A percentile compares a stretch with the other conserved stretches of the same genome.
Conservation (phyloP, 2,329 filamentous ascomycete genomes). For the Podosphaera fusca region DNA sequence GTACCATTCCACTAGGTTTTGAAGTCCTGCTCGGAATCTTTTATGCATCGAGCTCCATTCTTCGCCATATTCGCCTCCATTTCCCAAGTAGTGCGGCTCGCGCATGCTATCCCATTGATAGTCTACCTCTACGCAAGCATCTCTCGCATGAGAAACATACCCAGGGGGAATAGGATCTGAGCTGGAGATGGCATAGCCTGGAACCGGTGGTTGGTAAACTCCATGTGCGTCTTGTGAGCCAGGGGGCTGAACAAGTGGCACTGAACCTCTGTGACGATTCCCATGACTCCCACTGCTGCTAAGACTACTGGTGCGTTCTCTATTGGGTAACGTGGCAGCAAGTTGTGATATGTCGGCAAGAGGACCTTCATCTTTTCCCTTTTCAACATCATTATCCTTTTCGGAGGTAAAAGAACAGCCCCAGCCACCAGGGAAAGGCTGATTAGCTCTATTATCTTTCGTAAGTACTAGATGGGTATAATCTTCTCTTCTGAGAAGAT, state of each 20-base stretch:
- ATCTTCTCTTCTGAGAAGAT: slow-evolving; percentile 57
- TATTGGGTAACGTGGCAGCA: slow-evolving; percentile 10
- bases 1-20: slow-evolving; percentile 71
- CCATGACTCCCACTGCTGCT: slow-evolving; percentile 13
- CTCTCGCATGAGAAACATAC: slow-evolving; percentile 73
- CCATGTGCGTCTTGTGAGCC: slow-evolving; percentile 11
- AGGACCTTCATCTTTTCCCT: slow-evolving; percentile 11
- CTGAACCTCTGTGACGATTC: slow-evolving; percentile 7
- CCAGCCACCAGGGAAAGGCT: slow-evolving; percentile 19
- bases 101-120: slow-evolving; percentile 92
- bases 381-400: slow-evolving; percentile 7
- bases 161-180: slow-evolving; percentile 66
- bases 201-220: slow-evolving; percentile 51
- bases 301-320: slow-evolving; percentile 16
- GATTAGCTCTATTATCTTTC: slow-evolving; percentile 11
- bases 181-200: slow-evolving; percentile 61
- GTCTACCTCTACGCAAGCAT: slow-evolving; percentile 69
- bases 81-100: slow-evolving; percentile 55
- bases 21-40: slow-evolving; percentile 59
- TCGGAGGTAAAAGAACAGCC: slow-evolving; percentile 13
- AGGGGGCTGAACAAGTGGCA: slow-evolving; percentile 2
- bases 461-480: slow-evolving; percentile 21
- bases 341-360: slow-evolving; percentile 11
- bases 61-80: slow-evolving; percentile 70
- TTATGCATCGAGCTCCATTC: slow-evolving; percentile 94